These are phyloP conservation scores for Pythium monospermum DNA, from an alignment of 352 stramenopile species.

Conservation along the genomic window DNA sequence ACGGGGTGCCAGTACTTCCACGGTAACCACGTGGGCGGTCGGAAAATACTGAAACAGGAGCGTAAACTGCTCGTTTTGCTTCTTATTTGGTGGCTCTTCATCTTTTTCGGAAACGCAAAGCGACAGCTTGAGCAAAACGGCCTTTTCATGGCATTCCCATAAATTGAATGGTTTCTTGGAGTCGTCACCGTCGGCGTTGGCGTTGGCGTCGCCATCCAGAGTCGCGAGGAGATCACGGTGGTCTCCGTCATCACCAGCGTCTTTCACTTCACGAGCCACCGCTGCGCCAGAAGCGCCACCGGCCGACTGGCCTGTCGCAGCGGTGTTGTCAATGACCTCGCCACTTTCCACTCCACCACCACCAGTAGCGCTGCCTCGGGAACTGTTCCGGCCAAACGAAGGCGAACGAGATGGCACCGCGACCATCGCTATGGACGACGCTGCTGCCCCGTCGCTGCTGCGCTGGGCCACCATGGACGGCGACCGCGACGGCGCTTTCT, in stretches of 20 bases:
- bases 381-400: conserved; percentile 27
- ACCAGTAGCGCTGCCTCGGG: too few relatives aligned
- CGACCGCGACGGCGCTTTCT: conserved; percentile 33
- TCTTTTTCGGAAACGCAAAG: conserved; percentile 37
- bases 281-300: too few relatives aligned
- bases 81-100: conserved; percentile 18
- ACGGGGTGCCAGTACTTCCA: conserved; percentile 35
- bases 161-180: conserved; percentile 28
- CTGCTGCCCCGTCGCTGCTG: not conserved
- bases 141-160: conserved; percentile 48
- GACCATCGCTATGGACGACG: conserved; percentile 5
- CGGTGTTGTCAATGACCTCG: conserved; percentile 27
- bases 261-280: conserved; percentile 33
- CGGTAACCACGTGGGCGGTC: conserved; percentile 45
- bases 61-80: conserved; percentile 34
- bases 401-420: conserved; percentile 47
- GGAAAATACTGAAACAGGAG: conserved; percentile 67
- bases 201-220: conserved; percentile 6
- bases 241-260: conserved; percentile 21
- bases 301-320: too few relatives aligned
- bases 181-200: not conserved
- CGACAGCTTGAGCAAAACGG: conserved; percentile 40
- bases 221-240: conserved; percentile 22
- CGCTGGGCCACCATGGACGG: conserved; percentile 16
- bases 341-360: conserved; percentile 34